A percentile compares a stretch with the other conserved stretches of the same genome.
These are phyloP conservation scores for Mytilinidion resinicola DNA, from an alignment of 495 filamentous ascomycete genomes.

Conservation along the genomic window DNA sequence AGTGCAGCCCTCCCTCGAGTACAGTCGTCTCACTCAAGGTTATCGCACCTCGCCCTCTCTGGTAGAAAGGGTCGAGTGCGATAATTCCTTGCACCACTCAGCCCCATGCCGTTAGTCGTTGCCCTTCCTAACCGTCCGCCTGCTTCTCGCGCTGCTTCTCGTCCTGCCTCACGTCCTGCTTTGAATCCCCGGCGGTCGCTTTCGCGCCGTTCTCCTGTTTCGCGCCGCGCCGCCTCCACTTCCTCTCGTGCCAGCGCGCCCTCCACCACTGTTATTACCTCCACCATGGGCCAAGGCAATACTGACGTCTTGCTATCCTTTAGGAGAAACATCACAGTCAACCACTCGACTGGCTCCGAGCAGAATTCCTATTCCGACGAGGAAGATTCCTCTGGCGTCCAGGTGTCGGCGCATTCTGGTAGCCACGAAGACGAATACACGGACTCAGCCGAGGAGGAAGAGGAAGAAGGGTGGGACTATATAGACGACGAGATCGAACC, in stretches of 20 bases:
- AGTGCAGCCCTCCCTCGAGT: neutral
- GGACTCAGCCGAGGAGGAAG: conserved; percentile 19
- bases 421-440: conserved; percentile 25
- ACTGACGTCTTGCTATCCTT: conserved; percentile 23
- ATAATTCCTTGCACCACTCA: conserved; percentile 15
- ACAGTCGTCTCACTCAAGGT: conserved; percentile 8
- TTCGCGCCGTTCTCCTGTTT: conserved; percentile 17
- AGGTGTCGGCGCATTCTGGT: conserved; percentile 17
- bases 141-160: neutral
- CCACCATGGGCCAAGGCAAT: conserved; percentile 16
- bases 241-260: conserved; percentile 10
- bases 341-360: conserved; percentile 26
- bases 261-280: conserved; percentile 15
- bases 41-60: conserved; percentile 25
- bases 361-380: conserved; percentile 16
- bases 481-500: conserved; percentile 37
- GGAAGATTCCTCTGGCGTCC: conserved; percentile 27
- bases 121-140: conserved; percentile 28
- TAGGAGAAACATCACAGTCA: conserved; percentile 30
- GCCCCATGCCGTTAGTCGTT: conserved; percentile 31
- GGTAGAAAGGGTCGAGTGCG: conserved; percentile 26
- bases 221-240: conserved; percentile 13
- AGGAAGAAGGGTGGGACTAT: conserved; percentile 29
- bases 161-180: no score
- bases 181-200: conserved; percentile 9